Evolutionary conservation across 257 asterid species (phyloP).

Genomic region (Capsicum chinense): DNA sequence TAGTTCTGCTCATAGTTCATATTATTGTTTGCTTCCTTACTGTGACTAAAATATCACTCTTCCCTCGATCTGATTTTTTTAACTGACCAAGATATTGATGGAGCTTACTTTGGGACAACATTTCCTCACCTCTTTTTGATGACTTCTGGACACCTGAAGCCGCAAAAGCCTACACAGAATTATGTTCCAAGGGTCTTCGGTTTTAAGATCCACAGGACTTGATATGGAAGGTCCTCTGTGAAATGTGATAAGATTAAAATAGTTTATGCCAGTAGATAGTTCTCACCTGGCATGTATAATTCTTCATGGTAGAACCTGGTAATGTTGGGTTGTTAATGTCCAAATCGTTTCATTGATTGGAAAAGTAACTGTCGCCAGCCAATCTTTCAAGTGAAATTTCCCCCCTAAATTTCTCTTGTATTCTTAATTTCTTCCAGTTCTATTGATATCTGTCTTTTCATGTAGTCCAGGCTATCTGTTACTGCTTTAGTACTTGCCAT

Average conservation of each 20-base stretch:
- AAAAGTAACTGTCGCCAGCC: constrained; percentile 31
- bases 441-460: constrained; percentile 32
- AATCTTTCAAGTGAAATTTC: constrained; percentile 35
- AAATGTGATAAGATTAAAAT: constrained; percentile 40
- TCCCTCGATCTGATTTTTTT: constrained; percentile 34
- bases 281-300: constrained; percentile 46
- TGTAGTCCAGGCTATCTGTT: not conserved
- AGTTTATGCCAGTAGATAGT: constrained; percentile 42
- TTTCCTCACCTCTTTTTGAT: constrained; percentile 95
- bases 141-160: constrained; percentile 93
- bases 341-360: constrained; percentile 46
- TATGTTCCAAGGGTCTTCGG: constrained; percentile 93
- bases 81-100: constrained; percentile 80
- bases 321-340: constrained; percentile 39
- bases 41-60: not conserved
- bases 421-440: constrained; percentile 15
- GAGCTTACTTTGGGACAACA: constrained; percentile 91
- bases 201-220: constrained; percentile 86
- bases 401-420: constrained; percentile 25
- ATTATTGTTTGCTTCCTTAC: not conserved
- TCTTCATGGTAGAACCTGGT: not conserved
- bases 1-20: not conserved
- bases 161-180: constrained; percentile 78
- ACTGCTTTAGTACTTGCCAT: not conserved
- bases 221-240: constrained; percentile 37